Evolutionary conservation across 805 yeast species (phyloP), one percentile per base, ranked within the genome.

Genomic region (Wickerhamiella kurtzmanii): DNA sequence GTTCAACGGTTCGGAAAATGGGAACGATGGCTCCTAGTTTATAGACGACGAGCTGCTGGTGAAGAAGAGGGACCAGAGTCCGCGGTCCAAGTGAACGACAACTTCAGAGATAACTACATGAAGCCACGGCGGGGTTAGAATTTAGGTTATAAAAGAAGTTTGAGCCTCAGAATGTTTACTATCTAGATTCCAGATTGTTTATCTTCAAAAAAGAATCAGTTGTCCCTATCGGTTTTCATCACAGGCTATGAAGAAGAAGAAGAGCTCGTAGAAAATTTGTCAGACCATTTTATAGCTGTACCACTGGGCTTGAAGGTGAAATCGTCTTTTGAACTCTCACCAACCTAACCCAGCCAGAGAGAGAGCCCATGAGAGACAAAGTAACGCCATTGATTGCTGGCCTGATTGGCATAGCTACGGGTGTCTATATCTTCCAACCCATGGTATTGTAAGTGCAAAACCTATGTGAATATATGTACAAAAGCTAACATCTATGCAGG

Each of bases 1-100:
- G 89, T 81, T 37, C 98, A 92, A 62, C 84, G 78, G 53, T 92
- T 92, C 65, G 79, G 83, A 64, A 85, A 81, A 61, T 92, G 98
- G 98, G 82, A 95, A 17, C 71, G 98, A 61, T 70, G 95, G 55
- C 68, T 89, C 44, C 63, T 89, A 48, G 89, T 83, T 4, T 89
- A 89, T 59, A 79, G 79, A 44, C 80, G 85, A 58, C 67, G 83
- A 46, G 55, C 53, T 1, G 18, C 44, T 6, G 63, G 64, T 3
- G 62, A 56, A 15, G 49, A 48, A 20, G 40, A 11, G 19, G 77
- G 77, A 1, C 77, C 67, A 19, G 64, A 55, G 0, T 58, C 52
- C 4, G 77, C 71, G 59, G 64, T 73, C 43, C 84, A 85, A 1
- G 60, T 64, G 35, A 68, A 72, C 2, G 61, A 65, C 11, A 72